These are phyloP conservation scores for Arabidopsis thaliana DNA, from an alignment of 345 rosid genomes.

Conservation along the genomic window DNA sequence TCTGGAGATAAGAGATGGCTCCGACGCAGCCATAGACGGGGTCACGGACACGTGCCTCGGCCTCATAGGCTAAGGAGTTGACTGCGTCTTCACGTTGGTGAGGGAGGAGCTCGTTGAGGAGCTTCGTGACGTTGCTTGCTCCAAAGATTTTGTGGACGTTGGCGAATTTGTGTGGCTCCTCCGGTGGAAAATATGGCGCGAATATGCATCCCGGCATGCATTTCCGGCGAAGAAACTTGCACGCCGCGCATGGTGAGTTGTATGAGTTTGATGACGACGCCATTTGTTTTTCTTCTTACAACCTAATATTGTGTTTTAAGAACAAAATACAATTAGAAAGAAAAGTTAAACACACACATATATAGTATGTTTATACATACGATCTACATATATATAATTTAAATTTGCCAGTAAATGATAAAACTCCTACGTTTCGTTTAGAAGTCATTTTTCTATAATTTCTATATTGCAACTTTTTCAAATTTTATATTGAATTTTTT, in stretches of 20 bases:
- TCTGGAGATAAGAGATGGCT: slow-evolving; percentile 87
- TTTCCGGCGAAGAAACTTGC: slow-evolving; percentile 91
- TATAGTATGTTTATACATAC: neutral
- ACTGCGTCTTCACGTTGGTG: slow-evolving; percentile 97
- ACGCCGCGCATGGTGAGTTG: slow-evolving; percentile 97
- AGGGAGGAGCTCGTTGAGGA: slow-evolving; percentile 84
- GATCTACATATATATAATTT: neutral
- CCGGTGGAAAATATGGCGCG: slow-evolving; percentile 96
- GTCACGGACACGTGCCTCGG: slow-evolving; percentile 91
- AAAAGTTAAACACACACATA: neutral
- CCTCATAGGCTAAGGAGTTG: slow-evolving; percentile 91
- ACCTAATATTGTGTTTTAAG: slow-evolving; percentile 21
- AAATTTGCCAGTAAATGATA: slow-evolving; percentile 23
- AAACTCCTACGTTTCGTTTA: slow-evolving; percentile 12
- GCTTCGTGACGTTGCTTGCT: slow-evolving; percentile 93
- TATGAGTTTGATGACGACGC: slow-evolving; percentile 73
- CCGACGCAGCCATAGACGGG: slow-evolving; percentile 94
- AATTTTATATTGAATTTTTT: neutral
- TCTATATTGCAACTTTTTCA: slow-evolving; percentile 5
- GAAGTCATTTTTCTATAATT: neutral
- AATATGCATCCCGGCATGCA: slow-evolving; percentile 93
- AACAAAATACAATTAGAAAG: too few species aligned
- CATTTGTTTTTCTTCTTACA: neutral
- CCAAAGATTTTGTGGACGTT: slow-evolving; percentile 97
- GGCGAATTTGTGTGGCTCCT: slow-evolving; percentile 93